Evolutionary conservation across 768 basidiomycete genomes (phyloP), one percentile per base, ranked within the genome.

Genomic region (Fistulinella prunicolor): DNA sequence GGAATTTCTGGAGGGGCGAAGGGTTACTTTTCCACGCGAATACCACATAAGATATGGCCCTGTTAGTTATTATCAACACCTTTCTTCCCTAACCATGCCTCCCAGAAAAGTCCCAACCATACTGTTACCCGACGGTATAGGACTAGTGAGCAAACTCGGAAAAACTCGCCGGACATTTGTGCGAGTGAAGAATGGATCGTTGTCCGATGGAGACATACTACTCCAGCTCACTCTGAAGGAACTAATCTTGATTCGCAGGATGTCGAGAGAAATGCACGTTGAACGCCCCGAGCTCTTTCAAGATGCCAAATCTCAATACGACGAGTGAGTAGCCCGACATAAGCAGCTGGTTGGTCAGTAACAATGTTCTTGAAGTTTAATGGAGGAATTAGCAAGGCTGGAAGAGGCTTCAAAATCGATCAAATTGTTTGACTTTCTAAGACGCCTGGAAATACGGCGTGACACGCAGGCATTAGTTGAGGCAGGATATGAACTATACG

Each of bases 191-290:
- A 28, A 28, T 28, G 23, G 7, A 7, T 6, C 44, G 10, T 34
- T 58, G 10, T 32, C 22, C 13, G 19, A 21, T 9, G 57, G 52
- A 1, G 19, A 12, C 14, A 0, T 58, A 16, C 54, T 19, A 34
- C 46, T 58, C n/a, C 44, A 22, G 28, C 52, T 51, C 5, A 45
- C 52, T 2, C 4, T 54, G 38, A 13, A 57, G 0, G 42, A 58
- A 16, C 47, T 58, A 47, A 4, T 39, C 14, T n/a, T 36, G 1
- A 58, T 58, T 14, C 26, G 14, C 1, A 3, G 1, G 3, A 17
- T 55, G 38, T 47, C 40, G 17, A 3, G 40, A 14, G n/a, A 17
- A 14, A 9, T 30, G 29, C n/a, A 41, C 8, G 35, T 34, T 13
- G 22, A 53, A 7, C 13, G 50, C 20, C 29, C 6, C 1, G 39